Conservation (phyloP, 164 flowering plant species). For the Umbilicus rupestris region DNA sequence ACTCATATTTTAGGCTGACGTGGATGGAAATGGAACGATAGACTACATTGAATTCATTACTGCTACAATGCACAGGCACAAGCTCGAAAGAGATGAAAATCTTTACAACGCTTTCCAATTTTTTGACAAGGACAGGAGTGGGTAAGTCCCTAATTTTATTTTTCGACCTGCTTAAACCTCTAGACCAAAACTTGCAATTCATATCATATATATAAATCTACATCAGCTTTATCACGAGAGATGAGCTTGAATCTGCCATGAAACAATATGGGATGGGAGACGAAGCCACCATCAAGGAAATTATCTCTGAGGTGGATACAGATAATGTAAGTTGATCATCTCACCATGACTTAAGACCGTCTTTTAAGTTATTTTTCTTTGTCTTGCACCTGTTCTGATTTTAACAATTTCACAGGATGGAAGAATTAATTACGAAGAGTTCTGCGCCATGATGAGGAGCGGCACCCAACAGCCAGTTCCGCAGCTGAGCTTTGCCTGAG, state of each 20-base stretch:
- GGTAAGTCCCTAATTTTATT: slow-evolving; percentile 39
- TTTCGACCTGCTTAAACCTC: slow-evolving; percentile 46
- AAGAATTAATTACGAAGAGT: slow-evolving; percentile 69
- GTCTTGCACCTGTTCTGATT: slow-evolving; percentile 8
- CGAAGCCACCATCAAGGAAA: slow-evolving; percentile 71
- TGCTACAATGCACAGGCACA: slow-evolving; percentile 89
- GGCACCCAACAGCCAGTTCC: slow-evolving; percentile 33
- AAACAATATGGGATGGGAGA: slow-evolving; percentile 74
- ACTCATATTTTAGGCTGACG: slow-evolving; percentile 57
- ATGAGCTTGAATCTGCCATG: slow-evolving; percentile 77
- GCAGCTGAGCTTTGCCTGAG: background rate
- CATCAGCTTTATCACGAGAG: slow-evolving; percentile 76
- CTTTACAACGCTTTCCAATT: slow-evolving; percentile 57
- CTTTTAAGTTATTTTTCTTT: background rate
- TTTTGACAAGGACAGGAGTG: slow-evolving; percentile 76
- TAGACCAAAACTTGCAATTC: background rate
- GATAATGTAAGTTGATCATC: slow-evolving; percentile 29
- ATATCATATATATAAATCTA: background rate
- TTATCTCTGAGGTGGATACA: slow-evolving; percentile 68
- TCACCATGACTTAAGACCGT: background rate
- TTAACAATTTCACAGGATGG: slow-evolving; percentile 67
- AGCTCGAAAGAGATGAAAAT: slow-evolving; percentile 69
- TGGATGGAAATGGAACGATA: slow-evolving; percentile 66
- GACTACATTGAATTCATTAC: slow-evolving; percentile 82
- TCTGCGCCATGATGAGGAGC: slow-evolving; percentile 73